These are phyloP conservation scores for Colletotrichum sp. DNA, from an alignment of 2,329 filamentous ascomycete genomes.

Conservation along the genomic window DNA sequence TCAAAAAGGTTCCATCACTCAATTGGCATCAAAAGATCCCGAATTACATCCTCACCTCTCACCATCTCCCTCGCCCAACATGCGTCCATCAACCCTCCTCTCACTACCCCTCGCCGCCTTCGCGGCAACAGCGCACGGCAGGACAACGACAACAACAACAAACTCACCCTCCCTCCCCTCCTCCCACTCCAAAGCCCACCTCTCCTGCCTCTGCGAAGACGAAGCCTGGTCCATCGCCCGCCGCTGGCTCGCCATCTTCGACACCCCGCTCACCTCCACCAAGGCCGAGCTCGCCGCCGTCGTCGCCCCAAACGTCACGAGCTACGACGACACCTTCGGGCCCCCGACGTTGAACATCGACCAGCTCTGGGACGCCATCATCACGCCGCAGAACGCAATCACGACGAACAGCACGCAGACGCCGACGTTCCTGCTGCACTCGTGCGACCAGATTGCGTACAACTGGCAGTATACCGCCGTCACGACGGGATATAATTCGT, in stretches of 20 bases:
- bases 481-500: not conserved
- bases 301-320: not conserved
- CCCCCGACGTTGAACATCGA: not conserved
- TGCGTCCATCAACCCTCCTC: not conserved
- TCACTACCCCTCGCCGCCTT: not conserved
- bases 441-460: slow-evolving; percentile 3
- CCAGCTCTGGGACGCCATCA: not conserved
- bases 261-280: not conserved
- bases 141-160: not conserved
- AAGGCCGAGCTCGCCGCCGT: slow-evolving; percentile 1
- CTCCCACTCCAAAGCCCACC: not conserved
- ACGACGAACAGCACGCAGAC: slow-evolving; percentile 3
- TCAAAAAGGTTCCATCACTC: not conserved
- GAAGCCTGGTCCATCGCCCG: slow-evolving; percentile 2
- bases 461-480: slow-evolving; percentile 6
- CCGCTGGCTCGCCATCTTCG: slow-evolving; percentile 11
- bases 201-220: slow-evolving; percentile 4
- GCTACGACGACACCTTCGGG: slow-evolving; percentile 8
- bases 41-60: not conserved
- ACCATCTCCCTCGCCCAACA: not conserved
- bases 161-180: not conserved
- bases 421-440: not conserved
- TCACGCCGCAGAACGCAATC: not conserved
- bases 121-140: not conserved
- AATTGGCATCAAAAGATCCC: accelerated